These are phyloP conservation scores for Hericium alpestre DNA, from an alignment of 768 basidiomycete genomes.

Conservation along the genomic window DNA sequence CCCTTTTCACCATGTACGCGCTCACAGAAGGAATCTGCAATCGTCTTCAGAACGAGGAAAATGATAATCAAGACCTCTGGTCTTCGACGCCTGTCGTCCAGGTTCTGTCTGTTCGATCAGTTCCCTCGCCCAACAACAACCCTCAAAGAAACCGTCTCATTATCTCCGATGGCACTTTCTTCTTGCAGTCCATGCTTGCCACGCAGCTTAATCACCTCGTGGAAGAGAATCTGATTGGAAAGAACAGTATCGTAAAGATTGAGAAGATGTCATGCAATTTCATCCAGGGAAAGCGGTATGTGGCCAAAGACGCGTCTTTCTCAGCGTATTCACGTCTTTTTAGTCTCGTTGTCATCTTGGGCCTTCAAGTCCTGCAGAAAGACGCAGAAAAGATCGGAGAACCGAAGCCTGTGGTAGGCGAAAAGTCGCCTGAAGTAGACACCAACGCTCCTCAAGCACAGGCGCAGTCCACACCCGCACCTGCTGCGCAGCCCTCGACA, in stretches of 20 bases:
- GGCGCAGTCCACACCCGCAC: slow-evolving; percentile 13
- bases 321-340: background rate
- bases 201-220: slow-evolving; percentile 80
- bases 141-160: slow-evolving; percentile 58
- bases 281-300: slow-evolving; percentile 77
- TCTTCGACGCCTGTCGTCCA: slow-evolving; percentile 48
- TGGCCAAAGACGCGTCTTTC: slow-evolving; percentile 6
- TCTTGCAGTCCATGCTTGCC: slow-evolving; percentile 89
- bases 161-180: slow-evolving; percentile 80
- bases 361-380: slow-evolving; percentile 43
- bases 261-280: slow-evolving; percentile 73
- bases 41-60: slow-evolving; percentile 8
- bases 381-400: slow-evolving; percentile 67
- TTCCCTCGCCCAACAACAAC: slow-evolving; percentile 30
- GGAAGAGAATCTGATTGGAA: slow-evolving; percentile 47
- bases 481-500: slow-evolving; percentile 19
- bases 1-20: background rate
- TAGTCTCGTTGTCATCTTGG: slow-evolving; percentile 78
- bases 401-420: slow-evolving; percentile 27
- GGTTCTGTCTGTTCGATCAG: slow-evolving; percentile 75
- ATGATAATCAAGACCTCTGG: slow-evolving; percentile 14
- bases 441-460: slow-evolving; percentile 15
- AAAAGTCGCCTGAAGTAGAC: slow-evolving; percentile 19
- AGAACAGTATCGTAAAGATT: slow-evolving; percentile 58
- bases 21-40: slow-evolving; percentile 11